Conservation (phyloP, 2,329 filamentous ascomycete species). For the Aaosphaeria pasadenensis region DNA sequence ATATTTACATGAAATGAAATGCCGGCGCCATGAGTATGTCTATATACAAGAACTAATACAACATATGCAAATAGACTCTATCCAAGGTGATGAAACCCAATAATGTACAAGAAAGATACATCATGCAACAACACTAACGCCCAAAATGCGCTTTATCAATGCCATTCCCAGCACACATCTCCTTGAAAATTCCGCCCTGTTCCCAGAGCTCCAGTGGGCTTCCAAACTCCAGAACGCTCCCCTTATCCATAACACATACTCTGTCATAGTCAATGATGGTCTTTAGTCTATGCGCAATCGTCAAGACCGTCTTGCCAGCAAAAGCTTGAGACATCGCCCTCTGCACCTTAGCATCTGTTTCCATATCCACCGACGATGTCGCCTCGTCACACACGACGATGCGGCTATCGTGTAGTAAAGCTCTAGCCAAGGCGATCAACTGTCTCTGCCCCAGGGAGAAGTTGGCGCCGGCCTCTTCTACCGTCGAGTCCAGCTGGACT, state of each 20-base stretch:
- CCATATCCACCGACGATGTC: conserved; percentile 85
- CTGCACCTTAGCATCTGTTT: conserved; percentile 92
- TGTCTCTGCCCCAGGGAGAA: conserved; percentile 91
- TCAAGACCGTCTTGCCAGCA: conserved; percentile 77
- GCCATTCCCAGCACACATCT: conserved; percentile 60
- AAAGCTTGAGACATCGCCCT: conserved; percentile 78
- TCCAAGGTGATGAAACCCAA: no score
- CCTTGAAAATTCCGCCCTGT: conserved; percentile 68
- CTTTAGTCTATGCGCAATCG: conserved; percentile 83
- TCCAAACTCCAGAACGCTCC: conserved; percentile 78
- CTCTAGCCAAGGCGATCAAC: conserved; percentile 85
- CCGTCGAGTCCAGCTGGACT: background rate
- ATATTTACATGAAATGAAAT: no score
- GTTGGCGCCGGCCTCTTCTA: conserved; percentile 54
- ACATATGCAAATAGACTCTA: no score
- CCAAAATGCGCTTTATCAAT: background rate
- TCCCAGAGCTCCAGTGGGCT: conserved; percentile 69
- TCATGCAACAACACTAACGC: background rate
- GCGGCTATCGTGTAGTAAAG: conserved; percentile 74
- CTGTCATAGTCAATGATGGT: conserved; percentile 90
- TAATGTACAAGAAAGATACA: no score
- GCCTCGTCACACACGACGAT: conserved; percentile 96
- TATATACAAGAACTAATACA: no score
- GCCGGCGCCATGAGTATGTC: no score
- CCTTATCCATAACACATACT: conserved; percentile 89